These are phyloP conservation scores for Blastomyces percursus DNA, from an alignment of 2,329 filamentous ascomycete species.

Conservation along the genomic window DNA sequence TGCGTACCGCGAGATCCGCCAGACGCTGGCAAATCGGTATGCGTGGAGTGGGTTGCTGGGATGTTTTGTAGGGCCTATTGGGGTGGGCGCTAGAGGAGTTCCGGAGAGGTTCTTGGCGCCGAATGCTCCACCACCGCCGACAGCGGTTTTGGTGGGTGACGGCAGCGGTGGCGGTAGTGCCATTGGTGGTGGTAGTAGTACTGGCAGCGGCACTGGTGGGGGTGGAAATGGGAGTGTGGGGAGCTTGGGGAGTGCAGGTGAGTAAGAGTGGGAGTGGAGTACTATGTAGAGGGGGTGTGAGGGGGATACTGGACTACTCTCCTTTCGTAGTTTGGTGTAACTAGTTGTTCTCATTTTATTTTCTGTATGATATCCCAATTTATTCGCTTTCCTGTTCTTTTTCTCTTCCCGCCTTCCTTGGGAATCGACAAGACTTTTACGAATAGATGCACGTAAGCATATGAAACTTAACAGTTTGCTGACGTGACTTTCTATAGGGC, in stretches of 20 bases:
- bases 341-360: not conserved
- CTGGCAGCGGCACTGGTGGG: not conserved
- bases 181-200: not conserved
- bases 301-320: not conserved
- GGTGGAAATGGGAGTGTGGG: not conserved
- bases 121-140: slow-evolving; percentile 12
- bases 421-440: too few relatives aligned
- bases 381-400: too few relatives aligned
- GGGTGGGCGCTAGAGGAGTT: slow-evolving; percentile 59
- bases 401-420: too few relatives aligned
- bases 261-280: not conserved
- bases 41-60: slow-evolving; percentile 73
- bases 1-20: slow-evolving; percentile 68
- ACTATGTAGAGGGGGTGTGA: not conserved
- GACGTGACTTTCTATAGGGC: too few relatives aligned
- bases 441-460: too few relatives aligned
- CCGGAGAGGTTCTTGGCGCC: slow-evolving; percentile 58
- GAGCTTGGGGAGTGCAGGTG: too few relatives aligned
- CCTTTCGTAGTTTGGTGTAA: not conserved
- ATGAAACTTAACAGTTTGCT: too few relatives aligned
- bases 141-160: not conserved
- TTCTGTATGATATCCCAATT: not conserved
- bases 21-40: slow-evolving; percentile 61
- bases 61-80: slow-evolving; percentile 62
- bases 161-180: slow-evolving; percentile 8